phyloP scores from a whole-genome alignment of 2,329 filamentous ascomycete species.

The Colletotrichum eleusines region DNA sequence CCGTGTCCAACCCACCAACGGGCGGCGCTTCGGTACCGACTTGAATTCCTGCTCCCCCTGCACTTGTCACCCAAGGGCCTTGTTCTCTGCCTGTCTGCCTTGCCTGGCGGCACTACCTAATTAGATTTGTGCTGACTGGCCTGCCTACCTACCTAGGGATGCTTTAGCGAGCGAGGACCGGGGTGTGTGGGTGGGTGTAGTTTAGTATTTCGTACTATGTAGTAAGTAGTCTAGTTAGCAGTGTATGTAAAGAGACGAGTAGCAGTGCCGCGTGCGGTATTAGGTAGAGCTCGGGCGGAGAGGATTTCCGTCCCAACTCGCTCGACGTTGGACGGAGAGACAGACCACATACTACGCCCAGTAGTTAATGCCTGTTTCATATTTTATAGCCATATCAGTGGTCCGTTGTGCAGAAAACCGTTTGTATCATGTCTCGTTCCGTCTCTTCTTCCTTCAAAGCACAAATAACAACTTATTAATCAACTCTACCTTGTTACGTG shows the following conservation, averaged over 20 bases:
- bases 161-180: conserved; percentile 6
- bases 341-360: too few relatives aligned
- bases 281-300: neutral
- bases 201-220: neutral
- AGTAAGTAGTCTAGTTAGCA: too few relatives aligned
- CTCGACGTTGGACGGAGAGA: neutral
- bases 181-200: neutral
- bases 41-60: neutral
- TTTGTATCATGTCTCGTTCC: neutral
- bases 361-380: too few relatives aligned
- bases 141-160: neutral
- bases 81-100: too few relatives aligned
- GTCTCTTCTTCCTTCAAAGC: neutral
- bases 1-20: conserved; percentile 3
- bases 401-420: neutral
- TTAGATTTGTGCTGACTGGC: conserved; percentile 16
- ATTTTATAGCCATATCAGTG: too few relatives aligned
- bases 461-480: too few relatives aligned
- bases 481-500: too few relatives aligned
- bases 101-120: conserved; percentile 15
- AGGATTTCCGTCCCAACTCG: neutral
- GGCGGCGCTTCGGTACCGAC: conserved; percentile 5
- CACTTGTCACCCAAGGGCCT: conserved; percentile 16
- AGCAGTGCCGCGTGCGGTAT: neutral
- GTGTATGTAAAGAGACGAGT: too few relatives aligned